Percentiles rank a stretch among this genome's conserved stretches.
phyloP scores from a whole-genome alignment of 805 yeast species.

The Candida maltosa region DNA sequence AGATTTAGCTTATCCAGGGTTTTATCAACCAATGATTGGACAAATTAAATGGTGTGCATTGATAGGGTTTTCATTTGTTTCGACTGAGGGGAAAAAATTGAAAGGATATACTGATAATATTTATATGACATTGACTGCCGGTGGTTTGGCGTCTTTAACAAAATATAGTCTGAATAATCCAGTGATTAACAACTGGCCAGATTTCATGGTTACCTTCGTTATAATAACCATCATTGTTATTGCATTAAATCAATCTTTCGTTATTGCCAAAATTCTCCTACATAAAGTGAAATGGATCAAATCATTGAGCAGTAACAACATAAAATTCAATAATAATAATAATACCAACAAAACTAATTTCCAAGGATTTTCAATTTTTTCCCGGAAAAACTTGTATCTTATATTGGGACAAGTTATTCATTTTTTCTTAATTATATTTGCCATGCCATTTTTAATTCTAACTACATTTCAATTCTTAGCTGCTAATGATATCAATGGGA shows the following conservation, averaged over 20 bases:
- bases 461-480: slow-evolving; percentile 29
- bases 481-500: slow-evolving; percentile 15
- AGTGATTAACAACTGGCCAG: slow-evolving; percentile 36
- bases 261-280: slow-evolving; percentile 14
- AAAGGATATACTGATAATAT: slow-evolving; percentile 26
- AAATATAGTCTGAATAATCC: slow-evolving; percentile 22
- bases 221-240: slow-evolving; percentile 23
- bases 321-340: slow-evolving; percentile 3
- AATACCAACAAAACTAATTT: slow-evolving; percentile 8
- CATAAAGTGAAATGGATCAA: slow-evolving; percentile 5
- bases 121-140: slow-evolving; percentile 37
- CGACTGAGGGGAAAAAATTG: slow-evolving; percentile 1
- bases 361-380: slow-evolving; percentile 4
- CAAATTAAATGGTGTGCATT: slow-evolving; percentile 55
- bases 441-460: slow-evolving; percentile 42
- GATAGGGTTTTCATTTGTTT: slow-evolving; percentile 23
- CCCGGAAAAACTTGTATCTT: slow-evolving; percentile 18
- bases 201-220: slow-evolving; percentile 35
- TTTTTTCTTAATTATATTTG: slow-evolving; percentile 31
- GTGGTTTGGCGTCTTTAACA: slow-evolving; percentile 40
- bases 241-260: slow-evolving; percentile 17
- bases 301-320: background rate
- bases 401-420: slow-evolving; percentile 31
- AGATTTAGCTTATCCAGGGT: slow-evolving; percentile 58
- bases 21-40: slow-evolving; percentile 52